Conservation (phyloP, 306 rosid genomes). For the Nissolia schottii region DNA sequence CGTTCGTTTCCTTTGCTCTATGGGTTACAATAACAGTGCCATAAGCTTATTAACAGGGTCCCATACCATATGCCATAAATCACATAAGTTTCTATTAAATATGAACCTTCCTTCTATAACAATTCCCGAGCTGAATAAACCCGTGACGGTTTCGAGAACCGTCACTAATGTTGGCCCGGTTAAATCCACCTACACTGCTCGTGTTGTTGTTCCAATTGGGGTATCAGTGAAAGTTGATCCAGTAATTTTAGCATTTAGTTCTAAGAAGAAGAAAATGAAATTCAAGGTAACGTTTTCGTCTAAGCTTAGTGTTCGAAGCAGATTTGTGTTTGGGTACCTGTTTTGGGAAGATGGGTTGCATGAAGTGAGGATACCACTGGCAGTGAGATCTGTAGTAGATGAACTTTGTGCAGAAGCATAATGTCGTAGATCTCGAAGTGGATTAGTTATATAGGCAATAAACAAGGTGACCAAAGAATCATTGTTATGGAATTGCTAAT, state of each 20-base stretch:
- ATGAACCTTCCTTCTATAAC: conserved; percentile 58
- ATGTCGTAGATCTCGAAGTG: no score
- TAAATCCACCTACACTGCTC: conserved; percentile 39
- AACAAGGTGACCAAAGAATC: no score
- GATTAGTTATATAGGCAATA: no score
- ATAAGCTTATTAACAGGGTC: conserved; percentile 28
- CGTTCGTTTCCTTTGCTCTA: conserved; percentile 47
- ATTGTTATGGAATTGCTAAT: no score
- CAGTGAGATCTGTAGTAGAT: conserved; percentile 37
- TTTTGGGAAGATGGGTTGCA: conserved; percentile 54
- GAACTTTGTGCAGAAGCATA: conserved; percentile 33
- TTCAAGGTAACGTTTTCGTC: conserved; percentile 43
- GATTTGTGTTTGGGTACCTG: conserved; percentile 56
- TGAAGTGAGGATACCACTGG: conserved; percentile 43
- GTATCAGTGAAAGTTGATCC: conserved; percentile 41
- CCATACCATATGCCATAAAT: conserved; percentile 30
- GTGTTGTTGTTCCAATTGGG: conserved; percentile 41
- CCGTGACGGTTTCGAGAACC: conserved; percentile 39
- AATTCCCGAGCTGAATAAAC: conserved; percentile 45
- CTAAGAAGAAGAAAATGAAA: conserved; percentile 34
- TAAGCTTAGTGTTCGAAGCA: conserved; percentile 35
- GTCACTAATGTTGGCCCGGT: conserved; percentile 58
- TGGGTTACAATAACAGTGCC: conserved; percentile 61
- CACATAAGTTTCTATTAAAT: conserved; percentile 28
- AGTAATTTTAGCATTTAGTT: conserved; percentile 26